Base-by-base conservation (phyloP, 2,329 filamentous ascomycete genomes). In the Pseudogymnoascus pannorum region DNA sequence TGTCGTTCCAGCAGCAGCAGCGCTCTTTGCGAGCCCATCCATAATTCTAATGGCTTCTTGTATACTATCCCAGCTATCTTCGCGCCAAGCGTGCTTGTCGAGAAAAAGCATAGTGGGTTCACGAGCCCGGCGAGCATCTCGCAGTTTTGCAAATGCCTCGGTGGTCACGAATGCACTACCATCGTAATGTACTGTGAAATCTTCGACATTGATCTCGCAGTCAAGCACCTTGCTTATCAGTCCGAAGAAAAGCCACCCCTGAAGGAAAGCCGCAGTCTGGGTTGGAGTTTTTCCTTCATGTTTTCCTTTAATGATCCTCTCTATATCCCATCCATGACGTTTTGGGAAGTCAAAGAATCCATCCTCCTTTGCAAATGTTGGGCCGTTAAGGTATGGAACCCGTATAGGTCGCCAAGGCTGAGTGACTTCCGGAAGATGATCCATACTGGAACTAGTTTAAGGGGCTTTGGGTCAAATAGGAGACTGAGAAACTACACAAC, bases 201-300 rank as follows among this genome's bases (percentile, higher is more conserved):
- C 58, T 36, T 26, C 26, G 8, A 26, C 31, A 8, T 61, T 29
- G 35, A 54, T 29, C 4, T 62, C 31, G 4, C 54, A 24, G 11
- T 59, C 48, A 6, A 64, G n/a, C 14, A 64, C 38, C 14, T 54
- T 60, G 29, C 57, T 31, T 12, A 65, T 57, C 42, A 64, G 35
- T 11, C 63, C 63, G 51, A 65, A 65, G 29, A 26, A 64, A 6
- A 63, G 44, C 63, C 63, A 63, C 35, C 35, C 42, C 58, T 65
- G 62, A 22, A 65, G 62, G 26, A 62, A 64, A 6, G 51, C 26
- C 8, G 31, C 58, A 4, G 59, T n/a, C 29, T 58, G 14, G 18
- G n/a, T 33, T 1, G 24, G n/a, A 11, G 59, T 33, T 12, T 16
- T 7, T 20, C 44, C 51, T 35, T 65, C 58, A 20, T 62, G 57